Base-by-base conservation (phyloP, 1,284 basidiomycete genomes). In the Chalciporus piperatoides region DNA sequence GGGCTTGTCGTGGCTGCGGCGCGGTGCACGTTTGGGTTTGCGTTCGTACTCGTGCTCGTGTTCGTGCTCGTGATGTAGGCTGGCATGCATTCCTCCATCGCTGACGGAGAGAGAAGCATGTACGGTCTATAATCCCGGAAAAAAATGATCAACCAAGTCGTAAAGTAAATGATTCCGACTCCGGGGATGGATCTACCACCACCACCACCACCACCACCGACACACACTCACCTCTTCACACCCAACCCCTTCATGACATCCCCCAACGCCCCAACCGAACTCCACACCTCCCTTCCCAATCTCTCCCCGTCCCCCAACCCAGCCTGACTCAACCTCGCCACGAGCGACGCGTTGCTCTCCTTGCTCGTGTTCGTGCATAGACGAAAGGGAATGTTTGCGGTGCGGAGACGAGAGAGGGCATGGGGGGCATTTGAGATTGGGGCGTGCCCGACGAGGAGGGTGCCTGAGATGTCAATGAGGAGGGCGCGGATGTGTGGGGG, bases 381-480 rank as follows among this genome's bases (percentile, higher is more conserved):
- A 12, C 84, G 68, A 56, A 85, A 79, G 0, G 82, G 80, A 6
- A 85, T 64, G 0, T 62, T 33, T 1, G 75, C 68, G 0, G 53
- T 54, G 0, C 78, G 70, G 3, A 89, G 69, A 9, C 70, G 68
- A 1, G 66, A 59, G 12, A 88, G 63, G 0, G 84, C 82, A 1
- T 70, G 55, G 0, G 75, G 73, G 0, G 86, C 82, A 12, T 71
- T 62, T 0, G 72, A 71, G n/a, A 33, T n/a, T 8, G 61, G 48
- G 0, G 76, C 83, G 0, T 81, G 71, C 0, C 64, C 64, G 2
- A 71, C 64, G 46, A 86, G 78, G 3, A 89, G 65, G 1, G 81
- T 89, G 0, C 86, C 86, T 10, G 82, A 85, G 12, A 87, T 74
- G 56, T 88, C 86, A 51, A 87, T 77, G 21, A 88, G 75, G 0